Evolutionary conservation across 2,329 filamentous ascomycete genomes (phyloP).

Genomic region (Thyridium curvatum): DNA sequence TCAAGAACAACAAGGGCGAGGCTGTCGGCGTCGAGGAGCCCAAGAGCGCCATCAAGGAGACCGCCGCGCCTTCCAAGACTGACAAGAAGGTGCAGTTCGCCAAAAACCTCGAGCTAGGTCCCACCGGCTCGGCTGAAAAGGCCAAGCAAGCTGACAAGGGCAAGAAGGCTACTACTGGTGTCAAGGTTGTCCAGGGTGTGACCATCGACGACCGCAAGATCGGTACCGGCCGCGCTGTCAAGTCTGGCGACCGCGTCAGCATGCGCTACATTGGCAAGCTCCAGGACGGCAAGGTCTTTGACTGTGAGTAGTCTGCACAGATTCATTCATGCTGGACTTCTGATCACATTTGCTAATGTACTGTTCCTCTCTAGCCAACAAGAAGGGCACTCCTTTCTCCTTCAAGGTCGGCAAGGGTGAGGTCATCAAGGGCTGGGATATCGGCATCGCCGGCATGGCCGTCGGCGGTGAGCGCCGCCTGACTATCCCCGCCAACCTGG

Average conservation of each 20-base stretch:
- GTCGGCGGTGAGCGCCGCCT: conserved; percentile 91
- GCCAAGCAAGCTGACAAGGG: conserved; percentile 33
- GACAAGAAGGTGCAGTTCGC: conserved; percentile 99
- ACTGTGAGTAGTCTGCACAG: conserved; percentile 58
- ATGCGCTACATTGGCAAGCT: conserved; percentile 99
- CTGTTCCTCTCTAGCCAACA: conserved; percentile 64
- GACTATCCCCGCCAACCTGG: conserved; percentile 79
- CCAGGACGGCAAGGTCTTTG: conserved; percentile 89
- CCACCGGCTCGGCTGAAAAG: conserved; percentile 61
- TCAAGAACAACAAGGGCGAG: conserved; percentile 97
- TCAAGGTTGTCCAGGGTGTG: conserved; percentile 81
- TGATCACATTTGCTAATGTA: too few relatives aligned
- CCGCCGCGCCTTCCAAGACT: conserved; percentile 37
- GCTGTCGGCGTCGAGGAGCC: conserved; percentile 58
- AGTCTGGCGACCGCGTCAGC: conserved; percentile 83
- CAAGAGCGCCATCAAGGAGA: conserved; percentile 48
- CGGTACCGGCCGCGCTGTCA: conserved; percentile 76
- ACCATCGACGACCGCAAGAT: conserved; percentile 94
- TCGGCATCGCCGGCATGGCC: conserved; percentile 87
- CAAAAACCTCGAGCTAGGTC: conserved; percentile 97
- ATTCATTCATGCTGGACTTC: background rate
- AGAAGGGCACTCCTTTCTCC: conserved; percentile 94
- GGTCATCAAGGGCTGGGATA: conserved; percentile 98
- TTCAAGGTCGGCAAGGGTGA: conserved; percentile 94
- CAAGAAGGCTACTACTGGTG: conserved; percentile 52